Base-by-base conservation (phyloP, 352 stramenopile genomes). In the Phytophthora kernoviae region DNA sequence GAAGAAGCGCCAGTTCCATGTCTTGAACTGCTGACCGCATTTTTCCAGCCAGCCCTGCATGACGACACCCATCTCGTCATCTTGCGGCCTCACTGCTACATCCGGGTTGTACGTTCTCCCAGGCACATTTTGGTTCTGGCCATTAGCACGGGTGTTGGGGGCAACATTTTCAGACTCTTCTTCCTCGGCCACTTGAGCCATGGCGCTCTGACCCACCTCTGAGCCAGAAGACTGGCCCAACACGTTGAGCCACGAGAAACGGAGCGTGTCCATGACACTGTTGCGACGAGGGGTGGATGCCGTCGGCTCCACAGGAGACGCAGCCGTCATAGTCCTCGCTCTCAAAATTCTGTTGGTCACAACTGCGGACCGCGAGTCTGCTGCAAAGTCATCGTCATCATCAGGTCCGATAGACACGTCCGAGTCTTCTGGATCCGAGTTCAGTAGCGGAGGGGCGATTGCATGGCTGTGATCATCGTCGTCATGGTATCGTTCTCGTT, bases 1-100 rank as follows among this genome's bases (percentile, higher is more conserved):
- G 51, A 96, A 96, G 71, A 92, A 94, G 37, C 85, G 83, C 84
- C 79, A 93, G 59, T 96, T 93, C 87, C 87, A 94, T 45, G 87
- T 94, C 78, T 96, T 94, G 65, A 96, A 92, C 53, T 90, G 83
- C 65, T 93, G 84, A 1, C 87, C 84, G 54, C 87, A 94, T 59
- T 96, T 96, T 46, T 96, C 81, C 33, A 96, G 81, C 87, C 87
- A 96, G 14, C 87, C 87, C 41, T 93, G 79, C 70, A 92, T 92
- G 6, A 94, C 73, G 26, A 95, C 68, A 17, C 75, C 84, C 67
- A 86, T 81, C 47, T 84, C 79, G 24, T 82, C 53, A 47, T 87
- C 76, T 54, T 84, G 62, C 8, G 76, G 51, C 10, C 47, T 52
- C 17, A 84, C 54, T 2, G 46, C 45, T 34, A 83, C 65, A 24